Percentiles rank a stretch among this genome's conserved stretches.
These are phyloP conservation scores for Carpinus fangiana DNA, from an alignment of 306 rosid genomes.

Conservation along the genomic window DNA sequence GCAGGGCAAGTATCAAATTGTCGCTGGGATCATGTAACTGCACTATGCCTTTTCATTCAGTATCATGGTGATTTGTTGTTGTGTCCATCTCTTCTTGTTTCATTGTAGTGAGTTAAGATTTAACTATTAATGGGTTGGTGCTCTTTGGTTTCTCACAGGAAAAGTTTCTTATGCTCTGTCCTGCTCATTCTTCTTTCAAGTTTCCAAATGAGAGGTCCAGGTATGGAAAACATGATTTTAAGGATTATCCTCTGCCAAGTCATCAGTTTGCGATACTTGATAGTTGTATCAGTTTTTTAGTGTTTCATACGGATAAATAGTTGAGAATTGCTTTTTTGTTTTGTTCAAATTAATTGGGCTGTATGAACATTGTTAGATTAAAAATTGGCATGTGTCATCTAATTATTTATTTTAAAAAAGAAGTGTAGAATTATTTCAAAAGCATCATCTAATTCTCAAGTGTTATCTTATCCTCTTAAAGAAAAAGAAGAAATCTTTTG, in stretches of 20 bases:
- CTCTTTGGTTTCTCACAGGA: conserved; percentile 50
- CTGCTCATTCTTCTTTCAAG: conserved; percentile 55
- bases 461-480: not conserved
- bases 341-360: not conserved
- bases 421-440: not conserved
- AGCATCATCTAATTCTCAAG: not conserved
- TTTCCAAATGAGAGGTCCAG: conserved; percentile 73
- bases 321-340: not conserved
- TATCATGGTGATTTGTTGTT: not conserved
- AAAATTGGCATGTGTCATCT: not conserved
- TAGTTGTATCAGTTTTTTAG: not conserved
- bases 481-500: no score
- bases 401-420: not conserved
- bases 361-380: no score
- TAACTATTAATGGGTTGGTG: conserved; percentile 1
- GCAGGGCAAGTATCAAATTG: conserved; percentile 68
- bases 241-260: conserved; percentile 26
- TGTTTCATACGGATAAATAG: not conserved
- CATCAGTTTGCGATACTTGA: conserved; percentile 26
- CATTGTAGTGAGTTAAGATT: conserved; percentile 21
- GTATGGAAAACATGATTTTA: conserved; percentile 31
- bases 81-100: not conserved
- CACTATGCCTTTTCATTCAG: not conserved
- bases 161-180: conserved; percentile 76
- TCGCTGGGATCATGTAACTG: conserved; percentile 69